Evolutionary conservation across 805 yeast genomes (phyloP).

Genomic region (Candida verbasci): DNA sequence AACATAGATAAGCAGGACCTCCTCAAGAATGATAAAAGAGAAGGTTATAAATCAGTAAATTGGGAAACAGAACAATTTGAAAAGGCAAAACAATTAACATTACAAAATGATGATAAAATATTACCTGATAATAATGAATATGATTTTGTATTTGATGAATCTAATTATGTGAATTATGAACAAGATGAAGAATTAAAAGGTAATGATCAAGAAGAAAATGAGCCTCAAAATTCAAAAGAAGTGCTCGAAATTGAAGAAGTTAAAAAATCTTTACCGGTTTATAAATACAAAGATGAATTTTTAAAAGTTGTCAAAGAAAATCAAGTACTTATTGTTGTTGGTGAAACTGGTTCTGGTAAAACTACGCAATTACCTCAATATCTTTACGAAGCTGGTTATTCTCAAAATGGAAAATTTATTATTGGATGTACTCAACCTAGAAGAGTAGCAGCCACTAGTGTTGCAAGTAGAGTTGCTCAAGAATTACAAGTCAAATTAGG

Average conservation of each 20-base stretch:
- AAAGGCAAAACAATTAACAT: slow-evolving; percentile 30
- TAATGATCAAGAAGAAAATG: slow-evolving; percentile 10
- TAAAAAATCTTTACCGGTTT: slow-evolving; percentile 73
- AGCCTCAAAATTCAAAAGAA: slow-evolving; percentile 1
- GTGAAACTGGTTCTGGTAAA: slow-evolving; percentile 92
- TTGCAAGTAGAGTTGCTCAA: slow-evolving; percentile 86
- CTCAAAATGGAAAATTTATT: slow-evolving; percentile 29
- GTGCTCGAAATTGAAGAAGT: slow-evolving; percentile 41
- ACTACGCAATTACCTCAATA: slow-evolving; percentile 93
- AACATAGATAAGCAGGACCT: background rate
- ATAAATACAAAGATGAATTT: slow-evolving; percentile 53
- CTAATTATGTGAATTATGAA: slow-evolving; percentile 38
- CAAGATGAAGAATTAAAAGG: slow-evolving; percentile 14
- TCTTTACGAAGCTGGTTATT: slow-evolving; percentile 76
- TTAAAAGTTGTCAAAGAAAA: slow-evolving; percentile 54
- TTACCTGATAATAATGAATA: slow-evolving; percentile 45
- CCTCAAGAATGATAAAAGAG: slow-evolving; percentile 6
- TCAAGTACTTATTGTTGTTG: slow-evolving; percentile 73
- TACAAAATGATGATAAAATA: slow-evolving; percentile 35
- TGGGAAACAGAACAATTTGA: slow-evolving; percentile 56
- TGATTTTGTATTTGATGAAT: slow-evolving; percentile 72
- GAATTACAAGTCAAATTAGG: slow-evolving; percentile 85
- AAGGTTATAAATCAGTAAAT: slow-evolving; percentile 3
- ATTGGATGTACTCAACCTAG: slow-evolving; percentile 94
- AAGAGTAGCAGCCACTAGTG: slow-evolving; percentile 90